A percentile compares a stretch with the other conserved stretches of the same genome.
Conservation (phyloP, 140 eudicot genomes). For the Anethum foeniculum region DNA sequence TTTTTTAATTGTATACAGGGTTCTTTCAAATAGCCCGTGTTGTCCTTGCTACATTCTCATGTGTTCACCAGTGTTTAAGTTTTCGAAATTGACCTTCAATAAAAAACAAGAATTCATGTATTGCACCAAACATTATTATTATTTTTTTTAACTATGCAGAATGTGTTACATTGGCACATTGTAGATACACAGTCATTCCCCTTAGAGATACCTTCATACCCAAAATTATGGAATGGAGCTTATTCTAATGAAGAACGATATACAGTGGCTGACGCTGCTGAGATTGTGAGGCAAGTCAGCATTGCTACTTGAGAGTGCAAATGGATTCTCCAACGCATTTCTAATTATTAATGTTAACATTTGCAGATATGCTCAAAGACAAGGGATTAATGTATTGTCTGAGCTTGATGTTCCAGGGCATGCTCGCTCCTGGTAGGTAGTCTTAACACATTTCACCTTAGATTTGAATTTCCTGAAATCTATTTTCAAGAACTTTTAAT, state of each 20-base stretch:
- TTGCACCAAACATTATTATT: neutral
- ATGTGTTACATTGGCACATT: slow-evolving; percentile 98
- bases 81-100: neutral
- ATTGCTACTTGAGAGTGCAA: neutral
- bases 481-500: neutral
- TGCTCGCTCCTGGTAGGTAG: slow-evolving; percentile 94
- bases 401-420: slow-evolving; percentile 98
- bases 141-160: slow-evolving; percentile 32
- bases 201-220: slow-evolving; percentile 86
- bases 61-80: neutral
- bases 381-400: slow-evolving; percentile 85
- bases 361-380: slow-evolving; percentile 72
- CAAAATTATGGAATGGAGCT: slow-evolving; percentile 90
- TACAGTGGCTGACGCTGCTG: slow-evolving; percentile 79
- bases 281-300: slow-evolving; percentile 72
- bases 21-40: neutral
- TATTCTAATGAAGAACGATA: slow-evolving; percentile 74
- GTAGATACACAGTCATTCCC: slow-evolving; percentile 93
- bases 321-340: slow-evolving; percentile 12
- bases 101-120: neutral
- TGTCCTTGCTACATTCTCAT: neutral
- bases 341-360: slow-evolving; percentile 11
- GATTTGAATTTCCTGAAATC: neutral
- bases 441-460: neutral
- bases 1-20: neutral